These are phyloP conservation scores for Talaromyces marneffei DNA, from an alignment of 2,329 filamentous ascomycete species.

Conservation along the genomic window DNA sequence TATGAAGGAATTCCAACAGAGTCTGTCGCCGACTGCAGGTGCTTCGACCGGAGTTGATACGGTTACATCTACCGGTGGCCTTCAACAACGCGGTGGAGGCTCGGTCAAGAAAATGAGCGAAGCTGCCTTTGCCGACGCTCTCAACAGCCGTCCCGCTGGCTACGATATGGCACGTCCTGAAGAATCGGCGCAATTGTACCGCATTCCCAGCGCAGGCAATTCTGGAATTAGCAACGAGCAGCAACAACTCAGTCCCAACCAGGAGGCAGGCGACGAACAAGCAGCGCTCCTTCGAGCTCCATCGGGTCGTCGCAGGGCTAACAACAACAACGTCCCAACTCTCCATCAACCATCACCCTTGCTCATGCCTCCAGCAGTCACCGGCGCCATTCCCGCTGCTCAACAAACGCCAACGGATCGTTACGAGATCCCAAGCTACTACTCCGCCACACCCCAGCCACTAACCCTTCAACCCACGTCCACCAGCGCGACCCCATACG, in stretches of 20 bases:
- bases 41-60: conserved; percentile 29
- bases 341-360: background rate
- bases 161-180: conserved; percentile 27
- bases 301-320: conserved; percentile 34
- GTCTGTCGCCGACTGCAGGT: conserved; percentile 6
- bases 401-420: conserved; percentile 5
- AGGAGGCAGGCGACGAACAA: conserved; percentile 16
- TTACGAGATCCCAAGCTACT: conserved; percentile 16
- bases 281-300: conserved; percentile 31
- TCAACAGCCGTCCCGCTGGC: conserved; percentile 31
- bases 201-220: conserved; percentile 21
- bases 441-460: conserved; percentile 4
- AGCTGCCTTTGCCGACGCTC: conserved; percentile 28
- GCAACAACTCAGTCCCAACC: background rate
- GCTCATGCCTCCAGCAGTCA: background rate
- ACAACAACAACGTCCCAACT: conserved; percentile 12
- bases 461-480: background rate
- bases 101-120: conserved; percentile 26
- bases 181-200: conserved; percentile 24
- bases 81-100: conserved; percentile 28
- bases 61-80: conserved; percentile 17
- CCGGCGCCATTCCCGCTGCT: conserved; percentile 1
- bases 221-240: conserved; percentile 20
- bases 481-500: background rate
- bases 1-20: conserved; percentile 16